A percentile compares a stretch with the other conserved stretches of the same genome.
Evolutionary conservation across 2,329 filamentous ascomycete genomes (phyloP).

Genomic region (Fusarium virguliforme): DNA sequence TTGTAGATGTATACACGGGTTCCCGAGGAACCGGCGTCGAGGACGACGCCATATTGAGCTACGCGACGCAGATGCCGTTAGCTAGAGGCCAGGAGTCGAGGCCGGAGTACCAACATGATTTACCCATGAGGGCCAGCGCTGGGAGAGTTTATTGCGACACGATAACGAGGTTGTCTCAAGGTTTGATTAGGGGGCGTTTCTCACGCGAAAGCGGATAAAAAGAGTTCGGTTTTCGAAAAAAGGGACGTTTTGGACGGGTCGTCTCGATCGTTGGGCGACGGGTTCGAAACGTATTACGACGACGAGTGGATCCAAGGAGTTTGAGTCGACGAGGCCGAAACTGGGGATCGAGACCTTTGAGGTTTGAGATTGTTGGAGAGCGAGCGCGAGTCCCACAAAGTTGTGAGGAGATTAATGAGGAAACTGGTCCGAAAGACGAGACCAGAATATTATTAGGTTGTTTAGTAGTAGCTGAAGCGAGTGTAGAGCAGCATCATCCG

Average conservation of each 20-base stretch:
- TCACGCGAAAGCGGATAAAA: conserved; percentile 10
- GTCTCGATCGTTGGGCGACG: conserved; percentile 26
- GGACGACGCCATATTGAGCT: conserved; percentile 90
- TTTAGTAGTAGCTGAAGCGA: conserved; percentile 40
- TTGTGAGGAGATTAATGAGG: conserved; percentile 10
- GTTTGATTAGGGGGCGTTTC: conserved; percentile 13
- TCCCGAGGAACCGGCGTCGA: conserved; percentile 98
- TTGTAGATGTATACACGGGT: conserved; percentile 95
- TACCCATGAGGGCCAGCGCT: conserved; percentile 53
- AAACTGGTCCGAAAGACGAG: neutral
- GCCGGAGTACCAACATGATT: conserved; percentile 55
- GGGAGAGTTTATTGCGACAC: conserved; percentile 14
- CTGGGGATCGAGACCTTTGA: conserved; percentile 22
- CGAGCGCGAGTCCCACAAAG: conserved; percentile 18
- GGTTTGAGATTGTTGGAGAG: conserved; percentile 16
- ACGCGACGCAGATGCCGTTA: conserved; percentile 32
- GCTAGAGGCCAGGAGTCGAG: conserved; percentile 27
- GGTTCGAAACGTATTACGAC: conserved; percentile 32
- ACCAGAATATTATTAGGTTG: conserved; percentile 13
- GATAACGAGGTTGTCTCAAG: neutral
- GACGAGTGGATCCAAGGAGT: conserved; percentile 28
- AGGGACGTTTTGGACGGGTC: neutral
- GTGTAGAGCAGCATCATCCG: conserved; percentile 44
- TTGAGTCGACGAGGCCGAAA: conserved; percentile 27
- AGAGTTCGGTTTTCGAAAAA: conserved; percentile 7